phyloP scores from a whole-genome alignment of 805 yeast species.

The Monosporozyma siamensis region DNA sequence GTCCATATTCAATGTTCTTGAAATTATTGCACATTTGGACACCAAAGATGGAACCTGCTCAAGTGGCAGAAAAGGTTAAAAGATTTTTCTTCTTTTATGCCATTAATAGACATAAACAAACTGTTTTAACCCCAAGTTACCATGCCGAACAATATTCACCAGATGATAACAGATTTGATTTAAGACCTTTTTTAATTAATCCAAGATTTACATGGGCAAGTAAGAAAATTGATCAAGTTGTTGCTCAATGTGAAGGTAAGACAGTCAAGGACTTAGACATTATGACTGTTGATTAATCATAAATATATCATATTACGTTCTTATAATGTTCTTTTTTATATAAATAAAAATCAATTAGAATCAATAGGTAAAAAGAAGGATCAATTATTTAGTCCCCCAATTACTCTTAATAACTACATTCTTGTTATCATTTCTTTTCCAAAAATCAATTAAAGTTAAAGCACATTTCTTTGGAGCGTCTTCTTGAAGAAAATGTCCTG shows the following conservation, averaged over 20 bases:
- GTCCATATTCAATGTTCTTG: slow-evolving; percentile 91
- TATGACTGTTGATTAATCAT: slow-evolving; percentile 27
- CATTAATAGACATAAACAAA: slow-evolving; percentile 92
- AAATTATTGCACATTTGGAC: slow-evolving; percentile 90
- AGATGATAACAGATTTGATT: slow-evolving; percentile 92
- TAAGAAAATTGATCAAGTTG: slow-evolving; percentile 75
- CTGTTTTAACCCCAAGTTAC: slow-evolving; percentile 93
- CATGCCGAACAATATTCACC: slow-evolving; percentile 98
- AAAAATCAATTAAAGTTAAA: slow-evolving; percentile 38
- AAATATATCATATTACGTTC: too few species aligned
- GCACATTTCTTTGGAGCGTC: slow-evolving; percentile 71
- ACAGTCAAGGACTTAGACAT: slow-evolving; percentile 16
- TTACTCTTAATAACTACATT: slow-evolving; percentile 31
- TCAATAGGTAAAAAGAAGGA: too few species aligned
- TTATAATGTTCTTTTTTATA: too few species aligned
- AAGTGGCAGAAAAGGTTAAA: slow-evolving; percentile 88
- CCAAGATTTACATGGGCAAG: slow-evolving; percentile 88
- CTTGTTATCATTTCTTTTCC: slow-evolving; percentile 34
- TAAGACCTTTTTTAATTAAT: slow-evolving; percentile 89
- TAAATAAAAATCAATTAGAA: too few species aligned
- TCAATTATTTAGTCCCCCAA: slow-evolving; percentile 30
- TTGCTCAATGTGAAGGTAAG: slow-evolving; percentile 44
- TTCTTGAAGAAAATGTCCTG: slow-evolving; percentile 95
- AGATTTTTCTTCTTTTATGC: slow-evolving; percentile 90
- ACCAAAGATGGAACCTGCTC: slow-evolving; percentile 68